Percentiles rank a stretch among this genome's conserved stretches.
Evolutionary conservation across 108 stramenopile genomes (phyloP).

Genomic region (Conticribra weissflogii): DNA sequence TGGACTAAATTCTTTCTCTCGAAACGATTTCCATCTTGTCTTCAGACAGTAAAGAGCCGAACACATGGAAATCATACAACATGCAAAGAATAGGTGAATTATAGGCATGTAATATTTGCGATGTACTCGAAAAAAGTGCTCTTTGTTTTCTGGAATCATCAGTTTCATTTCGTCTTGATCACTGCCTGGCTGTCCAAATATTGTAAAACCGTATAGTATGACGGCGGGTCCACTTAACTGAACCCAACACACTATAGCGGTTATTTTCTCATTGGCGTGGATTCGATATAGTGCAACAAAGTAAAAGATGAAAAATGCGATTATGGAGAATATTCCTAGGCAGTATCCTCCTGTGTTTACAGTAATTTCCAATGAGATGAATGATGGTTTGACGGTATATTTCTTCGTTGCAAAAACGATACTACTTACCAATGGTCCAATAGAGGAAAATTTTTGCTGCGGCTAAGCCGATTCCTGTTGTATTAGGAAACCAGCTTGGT

Average conservation of each 20-base stretch:
- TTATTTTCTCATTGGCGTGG: slow-evolving; percentile 43
- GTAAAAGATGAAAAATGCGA: slow-evolving; percentile 38
- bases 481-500: slow-evolving; percentile 50
- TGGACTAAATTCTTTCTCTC: slow-evolving; percentile 47
- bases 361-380: no score
- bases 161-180: slow-evolving; percentile 25
- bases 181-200: slow-evolving; percentile 46
- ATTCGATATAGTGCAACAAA: slow-evolving; percentile 49
- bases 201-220: slow-evolving; percentile 45
- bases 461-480: slow-evolving; percentile 46
- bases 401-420: no score
- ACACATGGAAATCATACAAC: slow-evolving; percentile 40
- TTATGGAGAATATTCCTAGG: slow-evolving; percentile 32
- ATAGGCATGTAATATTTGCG: slow-evolving; percentile 41
- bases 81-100: slow-evolving; percentile 34
- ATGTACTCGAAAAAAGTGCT: slow-evolving; percentile 32
- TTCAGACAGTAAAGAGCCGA: slow-evolving; percentile 39
- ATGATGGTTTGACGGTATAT: no score
- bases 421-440: slow-evolving; percentile 37
- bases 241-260: slow-evolving; percentile 50
- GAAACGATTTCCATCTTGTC: slow-evolving; percentile 29
- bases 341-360: slow-evolving; percentile 43
- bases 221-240: slow-evolving; percentile 51
- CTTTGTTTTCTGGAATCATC: slow-evolving; percentile 22
- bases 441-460: slow-evolving; percentile 46